phyloP scores from a whole-genome alignment of 495 filamentous ascomycete species.

The Immersiella caudata region DNA sequence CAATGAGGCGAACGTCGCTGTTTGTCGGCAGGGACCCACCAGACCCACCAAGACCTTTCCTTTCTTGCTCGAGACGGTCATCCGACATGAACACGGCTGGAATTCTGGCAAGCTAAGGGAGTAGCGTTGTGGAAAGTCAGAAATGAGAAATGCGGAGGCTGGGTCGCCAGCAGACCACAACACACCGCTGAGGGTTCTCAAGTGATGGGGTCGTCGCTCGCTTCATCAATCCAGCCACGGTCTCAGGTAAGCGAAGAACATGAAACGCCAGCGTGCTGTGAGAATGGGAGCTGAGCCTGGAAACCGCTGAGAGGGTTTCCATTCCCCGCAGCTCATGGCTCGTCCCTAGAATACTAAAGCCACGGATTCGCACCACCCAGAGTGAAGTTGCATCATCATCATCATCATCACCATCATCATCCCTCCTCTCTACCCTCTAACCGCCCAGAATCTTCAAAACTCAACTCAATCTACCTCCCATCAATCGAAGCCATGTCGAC shows the following conservation, averaged over 20 bases:
- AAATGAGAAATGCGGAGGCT: slow-evolving; percentile 12
- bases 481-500: slow-evolving; percentile 14
- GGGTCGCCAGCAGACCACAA: slow-evolving; percentile 7
- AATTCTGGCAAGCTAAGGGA: slow-evolving; percentile 6
- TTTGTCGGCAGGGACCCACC: slow-evolving; percentile 9
- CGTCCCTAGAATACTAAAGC: slow-evolving; percentile 9
- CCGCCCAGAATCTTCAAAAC: slow-evolving; percentile 8
- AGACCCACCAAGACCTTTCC: slow-evolving; percentile 9
- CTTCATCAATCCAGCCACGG: slow-evolving; percentile 8
- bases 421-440: slow-evolving; percentile 6
- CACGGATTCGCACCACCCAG: slow-evolving; percentile 8
- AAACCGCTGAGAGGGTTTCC: slow-evolving; percentile 9
- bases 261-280: slow-evolving; percentile 10
- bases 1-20: slow-evolving; percentile 10
- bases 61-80: slow-evolving; percentile 8
- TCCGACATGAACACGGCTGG: slow-evolving; percentile 6
- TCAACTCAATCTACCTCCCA: slow-evolving; percentile 7
- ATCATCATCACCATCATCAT: slow-evolving; percentile 11
- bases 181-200: slow-evolving; percentile 11
- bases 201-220: slow-evolving; percentile 5
- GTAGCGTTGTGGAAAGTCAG: slow-evolving; percentile 11
- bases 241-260: slow-evolving; percentile 4
- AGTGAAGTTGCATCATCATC: slow-evolving; percentile 10
- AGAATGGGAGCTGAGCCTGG: slow-evolving; percentile 10
- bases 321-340: slow-evolving; percentile 7